These are phyloP conservation scores for Acrocalymma vagum DNA, from an alignment of 2,329 filamentous ascomycete species.

Conservation along the genomic window DNA sequence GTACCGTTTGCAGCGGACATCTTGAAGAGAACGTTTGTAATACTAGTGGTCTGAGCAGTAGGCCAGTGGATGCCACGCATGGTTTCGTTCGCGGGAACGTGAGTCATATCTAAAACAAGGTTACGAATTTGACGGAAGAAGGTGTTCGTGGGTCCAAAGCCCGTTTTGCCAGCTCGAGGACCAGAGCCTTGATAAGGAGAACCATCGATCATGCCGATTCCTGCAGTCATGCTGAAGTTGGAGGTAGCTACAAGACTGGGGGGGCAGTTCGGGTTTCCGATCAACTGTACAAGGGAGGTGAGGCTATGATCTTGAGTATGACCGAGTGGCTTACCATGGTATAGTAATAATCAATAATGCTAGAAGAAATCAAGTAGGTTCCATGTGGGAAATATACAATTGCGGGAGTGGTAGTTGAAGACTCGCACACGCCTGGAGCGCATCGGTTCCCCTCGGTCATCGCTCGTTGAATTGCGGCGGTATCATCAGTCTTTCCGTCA, in stretches of 20 bases:
- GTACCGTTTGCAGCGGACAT: conserved; percentile 55
- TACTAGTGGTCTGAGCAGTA: conserved; percentile 54
- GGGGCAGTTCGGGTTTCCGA: conserved; percentile 66
- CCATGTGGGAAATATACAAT: conserved; percentile 67
- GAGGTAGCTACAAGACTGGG: conserved; percentile 64
- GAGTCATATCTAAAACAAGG: conserved; percentile 68
- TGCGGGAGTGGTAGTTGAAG: conserved; percentile 61
- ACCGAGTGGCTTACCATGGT: conserved; percentile 57
- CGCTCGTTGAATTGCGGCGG: conserved; percentile 61
- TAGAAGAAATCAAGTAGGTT: conserved; percentile 65
- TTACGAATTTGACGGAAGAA: conserved; percentile 74
- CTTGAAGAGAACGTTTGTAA: conserved; percentile 56
- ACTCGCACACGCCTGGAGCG: conserved; percentile 50
- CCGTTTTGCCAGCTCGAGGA: conserved; percentile 38
- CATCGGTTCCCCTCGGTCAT: conserved; percentile 52
- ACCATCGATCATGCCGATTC: conserved; percentile 66
- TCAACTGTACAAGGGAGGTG: conserved; percentile 45
- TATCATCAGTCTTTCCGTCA: conserved; percentile 53
- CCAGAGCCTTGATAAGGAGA: conserved; percentile 57
- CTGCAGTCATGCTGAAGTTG: conserved; percentile 54
- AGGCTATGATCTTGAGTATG: neutral
- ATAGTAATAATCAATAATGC: conserved; percentile 70
- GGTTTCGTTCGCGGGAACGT: conserved; percentile 55
- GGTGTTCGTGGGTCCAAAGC: conserved; percentile 64
- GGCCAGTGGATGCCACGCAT: conserved; percentile 58